Percentiles rank a stretch among this genome's conserved stretches.
These are phyloP conservation scores for Centrapalus pauciflorus DNA, from an alignment of 129 eudicot genomes.

Conservation along the genomic window DNA sequence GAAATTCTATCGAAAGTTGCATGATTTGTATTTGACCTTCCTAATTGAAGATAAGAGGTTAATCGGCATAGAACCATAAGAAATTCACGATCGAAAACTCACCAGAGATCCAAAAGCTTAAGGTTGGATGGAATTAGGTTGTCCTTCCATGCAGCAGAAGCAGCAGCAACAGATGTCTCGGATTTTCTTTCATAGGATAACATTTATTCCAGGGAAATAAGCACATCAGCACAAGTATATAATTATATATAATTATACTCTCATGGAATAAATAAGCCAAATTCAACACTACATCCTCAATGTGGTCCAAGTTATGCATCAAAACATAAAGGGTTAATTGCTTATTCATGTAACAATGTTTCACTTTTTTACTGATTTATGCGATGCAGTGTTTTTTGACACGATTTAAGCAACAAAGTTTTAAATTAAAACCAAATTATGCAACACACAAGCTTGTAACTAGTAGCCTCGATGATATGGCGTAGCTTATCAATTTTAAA, in stretches of 20 bases:
- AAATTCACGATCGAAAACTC: conserved; percentile 10
- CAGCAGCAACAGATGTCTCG: conserved; percentile 8
- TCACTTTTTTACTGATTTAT: no score
- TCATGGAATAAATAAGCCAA: background rate
- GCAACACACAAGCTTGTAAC: no score
- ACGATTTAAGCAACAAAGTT: no score
- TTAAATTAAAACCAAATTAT: no score
- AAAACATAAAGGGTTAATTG: no score
- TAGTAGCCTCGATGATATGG: no score
- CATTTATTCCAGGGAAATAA: conserved; percentile 9
- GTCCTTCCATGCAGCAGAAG: conserved; percentile 20
- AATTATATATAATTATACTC: background rate
- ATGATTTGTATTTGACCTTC: background rate
- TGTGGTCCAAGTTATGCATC: no score
- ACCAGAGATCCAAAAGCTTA: conserved; percentile 12
- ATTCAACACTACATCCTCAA: conserved; percentile 4
- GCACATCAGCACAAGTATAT: background rate
- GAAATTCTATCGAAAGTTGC: background rate
- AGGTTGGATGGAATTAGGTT: conserved; percentile 9
- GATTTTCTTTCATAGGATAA: conserved; percentile 12
- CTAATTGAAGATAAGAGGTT: conserved; percentile 2
- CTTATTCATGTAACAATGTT: no score
- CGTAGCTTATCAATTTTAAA: no score
- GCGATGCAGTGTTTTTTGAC: no score
- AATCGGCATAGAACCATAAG: conserved; percentile 8